Conservation (phyloP, 2,329 filamentous ascomycete genomes). For the Paraphaeosphaeria minitans region DNA sequence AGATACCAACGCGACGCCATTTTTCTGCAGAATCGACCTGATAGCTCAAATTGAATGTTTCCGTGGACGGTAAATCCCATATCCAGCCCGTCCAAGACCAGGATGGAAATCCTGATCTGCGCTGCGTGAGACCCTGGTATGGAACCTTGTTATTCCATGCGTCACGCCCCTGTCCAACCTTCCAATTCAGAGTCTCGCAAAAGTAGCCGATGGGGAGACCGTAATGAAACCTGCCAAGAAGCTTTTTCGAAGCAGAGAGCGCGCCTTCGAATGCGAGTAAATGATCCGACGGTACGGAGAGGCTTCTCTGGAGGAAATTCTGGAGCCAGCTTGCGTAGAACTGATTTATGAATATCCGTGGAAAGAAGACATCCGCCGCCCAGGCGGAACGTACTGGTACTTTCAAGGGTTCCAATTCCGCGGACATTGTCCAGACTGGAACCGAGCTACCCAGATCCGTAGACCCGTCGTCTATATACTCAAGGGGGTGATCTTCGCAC, state of each 20-base stretch:
- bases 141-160: not conserved
- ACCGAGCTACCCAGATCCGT: not conserved
- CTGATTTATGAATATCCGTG: slow-evolving; percentile 3
- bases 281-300: slow-evolving; percentile 8
- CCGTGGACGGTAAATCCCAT: slow-evolving; percentile 2
- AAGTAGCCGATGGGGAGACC: slow-evolving; percentile 8
- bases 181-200: slow-evolving; percentile 6
- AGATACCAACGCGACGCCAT: slow-evolving; percentile 8
- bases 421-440: slow-evolving; percentile 6
- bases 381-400: slow-evolving; percentile 2
- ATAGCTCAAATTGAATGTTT: slow-evolving; percentile 6
- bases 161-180: not conserved
- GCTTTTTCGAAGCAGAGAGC: slow-evolving; percentile 4
- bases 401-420: not conserved
- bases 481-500: slow-evolving; percentile 9
- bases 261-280: slow-evolving; percentile 6
- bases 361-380: slow-evolving; percentile 7
- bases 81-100: slow-evolving; percentile 15
- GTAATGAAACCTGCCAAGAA: slow-evolving; percentile 7
- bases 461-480: slow-evolving; percentile 3
- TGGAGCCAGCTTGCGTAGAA: slow-evolving; percentile 1
- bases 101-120: slow-evolving; percentile 9
- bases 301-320: slow-evolving; percentile 6
- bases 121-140: slow-evolving; percentile 7
- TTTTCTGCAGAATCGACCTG: not conserved